A percentile compares a stretch with the other conserved stretches of the same genome.
phyloP scores from a whole-genome alignment of 768 basidiomycete genomes.

The Sporobolomyces phaffii region DNA sequence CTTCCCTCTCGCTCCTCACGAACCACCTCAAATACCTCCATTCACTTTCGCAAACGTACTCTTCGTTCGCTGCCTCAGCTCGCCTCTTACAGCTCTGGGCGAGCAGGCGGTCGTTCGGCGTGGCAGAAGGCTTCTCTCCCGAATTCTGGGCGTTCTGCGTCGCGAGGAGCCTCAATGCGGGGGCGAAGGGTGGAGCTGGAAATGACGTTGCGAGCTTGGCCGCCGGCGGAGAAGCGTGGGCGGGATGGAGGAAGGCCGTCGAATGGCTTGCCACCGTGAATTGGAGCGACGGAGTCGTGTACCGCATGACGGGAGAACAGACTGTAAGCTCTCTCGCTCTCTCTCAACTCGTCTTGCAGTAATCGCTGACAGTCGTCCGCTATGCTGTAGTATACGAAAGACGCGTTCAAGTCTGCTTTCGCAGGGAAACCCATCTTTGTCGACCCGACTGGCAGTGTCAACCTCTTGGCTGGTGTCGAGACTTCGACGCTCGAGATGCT shows the following conservation, averaged over 20 bases:
- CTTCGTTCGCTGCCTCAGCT: conserved; percentile 67
- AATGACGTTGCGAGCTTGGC: conserved; percentile 16
- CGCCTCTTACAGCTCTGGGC: conserved; percentile 84
- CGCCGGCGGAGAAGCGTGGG: conserved; percentile 37
- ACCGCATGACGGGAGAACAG: conserved; percentile 15
- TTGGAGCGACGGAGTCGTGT: conserved; percentile 36
- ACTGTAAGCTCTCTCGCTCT: conserved; percentile 17
- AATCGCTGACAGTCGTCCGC: background rate
- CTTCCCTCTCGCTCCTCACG: conserved; percentile 48
- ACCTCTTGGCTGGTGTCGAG: conserved; percentile 70
- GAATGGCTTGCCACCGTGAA: conserved; percentile 37
- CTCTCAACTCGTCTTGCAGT: background rate
- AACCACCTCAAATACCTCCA: conserved; percentile 57
- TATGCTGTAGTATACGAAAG: conserved; percentile 17
- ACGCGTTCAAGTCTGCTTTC: conserved; percentile 42
- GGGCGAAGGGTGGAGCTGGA: background rate
- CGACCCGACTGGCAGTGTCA: conserved; percentile 68
- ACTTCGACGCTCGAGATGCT: conserved; percentile 65
- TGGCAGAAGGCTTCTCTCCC: conserved; percentile 41
- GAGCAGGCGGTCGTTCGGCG: conserved; percentile 61
- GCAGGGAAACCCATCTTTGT: conserved; percentile 58
- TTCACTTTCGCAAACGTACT: conserved; percentile 52
- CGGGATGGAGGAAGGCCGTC: conserved; percentile 35
- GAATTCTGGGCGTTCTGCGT: conserved; percentile 37
- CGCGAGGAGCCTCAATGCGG: conserved; percentile 30